Evolutionary conservation across 352 stramenopile species (phyloP).

Genomic region (Thraustochytrium striatum): DNA sequence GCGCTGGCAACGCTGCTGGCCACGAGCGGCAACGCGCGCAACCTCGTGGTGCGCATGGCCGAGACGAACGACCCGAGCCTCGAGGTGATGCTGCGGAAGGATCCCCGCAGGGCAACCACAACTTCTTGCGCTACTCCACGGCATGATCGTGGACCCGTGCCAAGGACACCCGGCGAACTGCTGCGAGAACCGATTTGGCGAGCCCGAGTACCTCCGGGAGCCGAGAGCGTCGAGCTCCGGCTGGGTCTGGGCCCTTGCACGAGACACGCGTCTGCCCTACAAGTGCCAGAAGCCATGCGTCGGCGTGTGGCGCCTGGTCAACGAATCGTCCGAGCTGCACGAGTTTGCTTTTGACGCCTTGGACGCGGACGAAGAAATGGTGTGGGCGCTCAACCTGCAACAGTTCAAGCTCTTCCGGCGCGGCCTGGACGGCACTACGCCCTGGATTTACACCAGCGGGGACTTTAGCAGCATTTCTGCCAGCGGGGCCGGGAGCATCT

Average conservation of each 20-base stretch:
- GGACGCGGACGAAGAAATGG: constrained; percentile 30
- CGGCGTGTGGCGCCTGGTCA: not conserved
- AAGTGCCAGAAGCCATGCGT: constrained; percentile 30
- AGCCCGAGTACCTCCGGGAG: constrained; percentile 55
- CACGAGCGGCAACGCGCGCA: too few relatives aligned
- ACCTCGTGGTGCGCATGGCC: too few relatives aligned
- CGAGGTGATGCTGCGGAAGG: too few relatives aligned
- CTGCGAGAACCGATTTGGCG: constrained; percentile 71
- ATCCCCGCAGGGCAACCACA: not conserved
- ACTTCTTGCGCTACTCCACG: constrained; percentile 61
- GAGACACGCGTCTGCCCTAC: not conserved
- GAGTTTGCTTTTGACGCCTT: constrained; percentile 52
- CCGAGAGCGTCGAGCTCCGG: not conserved
- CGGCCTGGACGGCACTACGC: not conserved
- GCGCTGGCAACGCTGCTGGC: too few relatives aligned
- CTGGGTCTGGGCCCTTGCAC: constrained; percentile 51
- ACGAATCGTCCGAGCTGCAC: constrained; percentile 58
- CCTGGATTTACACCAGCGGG: constrained; percentile 8
- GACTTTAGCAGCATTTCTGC: not conserved
- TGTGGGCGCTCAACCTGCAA: constrained; percentile 18
- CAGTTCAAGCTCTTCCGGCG: constrained; percentile 18
- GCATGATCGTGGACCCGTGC: constrained; percentile 74
- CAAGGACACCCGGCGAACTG: constrained; percentile 62
- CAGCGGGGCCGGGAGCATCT: not conserved
- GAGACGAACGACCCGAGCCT: too few relatives aligned